Conservation (phyloP, 495 filamentous ascomycete species). For the Annulohypoxylon stygium region DNA sequence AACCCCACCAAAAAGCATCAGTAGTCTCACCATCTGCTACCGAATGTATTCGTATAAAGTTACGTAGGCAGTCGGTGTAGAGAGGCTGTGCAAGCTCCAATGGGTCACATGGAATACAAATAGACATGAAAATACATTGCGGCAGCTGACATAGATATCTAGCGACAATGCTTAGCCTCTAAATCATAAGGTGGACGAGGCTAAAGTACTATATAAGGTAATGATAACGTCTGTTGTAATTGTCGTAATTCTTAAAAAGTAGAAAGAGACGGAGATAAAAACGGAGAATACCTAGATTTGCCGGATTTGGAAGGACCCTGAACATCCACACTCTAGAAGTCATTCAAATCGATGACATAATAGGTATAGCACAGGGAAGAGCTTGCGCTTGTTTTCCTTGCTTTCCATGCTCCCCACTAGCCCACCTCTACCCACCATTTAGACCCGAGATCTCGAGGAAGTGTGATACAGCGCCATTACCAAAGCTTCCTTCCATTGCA, state of each 20-base stretch:
- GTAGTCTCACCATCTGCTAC: neutral
- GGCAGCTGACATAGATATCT: conserved; percentile 11
- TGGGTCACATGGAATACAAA: conserved; percentile 28
- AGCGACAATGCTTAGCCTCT: neutral
- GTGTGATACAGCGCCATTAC: conserved; percentile 4
- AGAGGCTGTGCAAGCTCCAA: conserved; percentile 36
- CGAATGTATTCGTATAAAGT: neutral
- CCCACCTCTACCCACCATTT: conserved; percentile 1
- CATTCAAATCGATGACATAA: conserved; percentile 39
- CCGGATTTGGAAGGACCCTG: conserved; percentile 45
- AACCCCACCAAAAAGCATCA: neutral
- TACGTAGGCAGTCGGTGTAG: conserved; percentile 3
- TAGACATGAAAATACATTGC: neutral
- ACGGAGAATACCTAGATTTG: conserved; percentile 7
- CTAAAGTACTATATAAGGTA: no score
- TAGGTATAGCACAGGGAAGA: conserved; percentile 12
- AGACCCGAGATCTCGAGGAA: neutral
- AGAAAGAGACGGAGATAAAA: neutral
- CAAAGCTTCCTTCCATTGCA: conserved; percentile 3
- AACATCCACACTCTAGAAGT: conserved; percentile 14
- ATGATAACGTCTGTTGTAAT: neutral
- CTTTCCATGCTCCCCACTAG: neutral
- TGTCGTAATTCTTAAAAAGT: neutral
- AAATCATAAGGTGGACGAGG: no score
- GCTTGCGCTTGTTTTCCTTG: neutral